These are phyloP conservation scores for Noccaea caerulescens DNA, from an alignment of 345 rosid genomes.

Conservation along the genomic window DNA sequence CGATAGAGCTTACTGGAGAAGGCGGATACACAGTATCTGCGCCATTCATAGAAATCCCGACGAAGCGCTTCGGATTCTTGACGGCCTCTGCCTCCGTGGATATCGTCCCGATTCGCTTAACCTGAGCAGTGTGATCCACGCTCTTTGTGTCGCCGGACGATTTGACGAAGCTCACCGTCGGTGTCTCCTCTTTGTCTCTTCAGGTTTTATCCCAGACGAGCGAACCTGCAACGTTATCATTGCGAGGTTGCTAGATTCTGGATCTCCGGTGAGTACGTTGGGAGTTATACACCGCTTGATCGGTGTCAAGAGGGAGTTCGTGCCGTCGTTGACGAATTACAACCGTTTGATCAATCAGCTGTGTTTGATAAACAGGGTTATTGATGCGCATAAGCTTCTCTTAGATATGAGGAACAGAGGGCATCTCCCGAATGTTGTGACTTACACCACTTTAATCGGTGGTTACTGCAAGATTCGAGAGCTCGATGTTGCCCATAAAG, in stretches of 20 bases:
- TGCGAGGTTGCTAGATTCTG: constrained; percentile 68
- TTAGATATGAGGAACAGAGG: constrained; percentile 66
- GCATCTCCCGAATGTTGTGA: constrained; percentile 65
- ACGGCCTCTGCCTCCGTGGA: constrained; percentile 55
- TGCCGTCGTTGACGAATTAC: constrained; percentile 68
- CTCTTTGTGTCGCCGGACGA: constrained; percentile 64
- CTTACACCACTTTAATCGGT: constrained; percentile 65
- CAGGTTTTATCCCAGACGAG: constrained; percentile 66
- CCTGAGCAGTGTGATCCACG: constrained; percentile 69
- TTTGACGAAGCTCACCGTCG: constrained; percentile 71
- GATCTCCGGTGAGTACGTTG: constrained; percentile 52
- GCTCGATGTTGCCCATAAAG: constrained; percentile 52
- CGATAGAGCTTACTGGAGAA: constrained; percentile 60
- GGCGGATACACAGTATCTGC: constrained; percentile 62
- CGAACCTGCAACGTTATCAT: constrained; percentile 71
- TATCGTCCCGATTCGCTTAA: constrained; percentile 64
- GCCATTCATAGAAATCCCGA: constrained; percentile 48
- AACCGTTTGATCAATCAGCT: constrained; percentile 76
- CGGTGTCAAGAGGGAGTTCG: constrained; percentile 59
- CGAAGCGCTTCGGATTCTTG: constrained; percentile 58
- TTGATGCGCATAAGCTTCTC: constrained; percentile 60
- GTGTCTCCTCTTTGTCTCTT: constrained; percentile 50
- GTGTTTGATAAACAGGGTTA: constrained; percentile 50
- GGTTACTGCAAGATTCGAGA: constrained; percentile 60
- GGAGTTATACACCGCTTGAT: constrained; percentile 53